Base-by-base conservation (phyloP, 1,284 basidiomycete genomes). In the Ganoderma multipileum region DNA sequence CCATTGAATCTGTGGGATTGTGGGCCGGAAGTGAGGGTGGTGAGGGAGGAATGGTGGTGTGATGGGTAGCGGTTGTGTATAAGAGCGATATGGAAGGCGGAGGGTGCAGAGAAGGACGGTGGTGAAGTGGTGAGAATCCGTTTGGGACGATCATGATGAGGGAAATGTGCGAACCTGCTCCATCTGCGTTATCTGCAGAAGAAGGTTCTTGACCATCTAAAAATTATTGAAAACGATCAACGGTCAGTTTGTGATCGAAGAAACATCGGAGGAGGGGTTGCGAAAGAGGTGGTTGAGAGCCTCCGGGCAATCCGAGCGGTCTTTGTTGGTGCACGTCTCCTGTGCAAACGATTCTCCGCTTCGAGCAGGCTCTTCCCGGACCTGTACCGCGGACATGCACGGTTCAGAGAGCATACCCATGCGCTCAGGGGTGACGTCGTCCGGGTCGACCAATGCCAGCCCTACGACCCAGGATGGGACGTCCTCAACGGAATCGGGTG, bases 361-460 rank as follows among this genome's bases (percentile, higher is more conserved):
- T 12, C 11, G 58, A 16, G 7, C 23, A 9, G 39, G 39, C 58
- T 26, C 16, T 14, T 38, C 38, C 55, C 7, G 36, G 38, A 20
- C n/a, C 11, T 8, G 20, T 11, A 26, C 23, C n/a, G 23, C 39
- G 38, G 38, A 33, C 12, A 26, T 14, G 14, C 38, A 14, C 2
- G 39, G 39, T 12, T 42, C 42, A 38, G n/a, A 36, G 30, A 74
- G 73, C 64, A 68, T 72, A 65, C 81, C 79, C 82, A 90, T 78
- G 68, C 78, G 79, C 69, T 86, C 85, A 44, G 81, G 71, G 26
- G 86, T 86, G 78, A 92, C 82, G 73, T 86, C 84, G 75, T 80
- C 79, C 61, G 86, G 83, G 78, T 91, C 87, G 72, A 86, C 67
- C 70, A 89, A 83, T 72, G 86, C 86, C 75, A 91, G 84, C 77